A percentile compares a stretch with the other conserved stretches of the same genome.
These are phyloP conservation scores for Henckelia pumila DNA, from an alignment of 257 asterid species.

Conservation along the genomic window DNA sequence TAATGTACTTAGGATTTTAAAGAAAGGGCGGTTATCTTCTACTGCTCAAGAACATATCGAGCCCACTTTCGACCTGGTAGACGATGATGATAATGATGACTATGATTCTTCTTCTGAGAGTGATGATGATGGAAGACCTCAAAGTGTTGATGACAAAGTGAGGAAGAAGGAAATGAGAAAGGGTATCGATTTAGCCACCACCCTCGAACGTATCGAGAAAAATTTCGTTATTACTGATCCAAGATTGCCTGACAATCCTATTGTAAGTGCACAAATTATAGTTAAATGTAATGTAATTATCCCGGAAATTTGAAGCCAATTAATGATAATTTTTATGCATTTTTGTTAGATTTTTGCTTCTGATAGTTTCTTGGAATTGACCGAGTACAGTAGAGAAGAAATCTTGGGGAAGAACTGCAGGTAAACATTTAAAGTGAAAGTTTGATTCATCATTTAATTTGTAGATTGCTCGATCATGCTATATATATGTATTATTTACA, in stretches of 20 bases:
- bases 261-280: slow-evolving; percentile 60
- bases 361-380: slow-evolving; percentile 97
- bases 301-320: neutral
- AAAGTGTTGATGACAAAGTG: slow-evolving; percentile 85
- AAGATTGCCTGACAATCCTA: slow-evolving; percentile 98
- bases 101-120: slow-evolving; percentile 43
- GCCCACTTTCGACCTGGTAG: slow-evolving; percentile 38
- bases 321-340: slow-evolving; percentile 19
- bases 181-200: slow-evolving; percentile 98
- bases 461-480: too few relatives aligned
- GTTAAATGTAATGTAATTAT: too few relatives aligned
- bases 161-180: slow-evolving; percentile 97
- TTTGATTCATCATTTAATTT: neutral
- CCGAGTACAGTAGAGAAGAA: slow-evolving; percentile 96
- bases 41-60: slow-evolving; percentile 37
- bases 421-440: slow-evolving; percentile 25
- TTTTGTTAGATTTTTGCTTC: slow-evolving; percentile 80
- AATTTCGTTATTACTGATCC: slow-evolving; percentile 98
- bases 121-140: slow-evolving; percentile 66
- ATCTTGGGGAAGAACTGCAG: slow-evolving; percentile 97
- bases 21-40: slow-evolving; percentile 62
- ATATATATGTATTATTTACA: slow-evolving; percentile 30
- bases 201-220: slow-evolving; percentile 97
- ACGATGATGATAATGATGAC: slow-evolving; percentile 39
- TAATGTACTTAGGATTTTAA: slow-evolving; percentile 48